Evolutionary conservation across 2,329 filamentous ascomycete species (phyloP), one percentile per base, ranked within the genome.

Genomic region (Cladophialophora yegresii): DNA sequence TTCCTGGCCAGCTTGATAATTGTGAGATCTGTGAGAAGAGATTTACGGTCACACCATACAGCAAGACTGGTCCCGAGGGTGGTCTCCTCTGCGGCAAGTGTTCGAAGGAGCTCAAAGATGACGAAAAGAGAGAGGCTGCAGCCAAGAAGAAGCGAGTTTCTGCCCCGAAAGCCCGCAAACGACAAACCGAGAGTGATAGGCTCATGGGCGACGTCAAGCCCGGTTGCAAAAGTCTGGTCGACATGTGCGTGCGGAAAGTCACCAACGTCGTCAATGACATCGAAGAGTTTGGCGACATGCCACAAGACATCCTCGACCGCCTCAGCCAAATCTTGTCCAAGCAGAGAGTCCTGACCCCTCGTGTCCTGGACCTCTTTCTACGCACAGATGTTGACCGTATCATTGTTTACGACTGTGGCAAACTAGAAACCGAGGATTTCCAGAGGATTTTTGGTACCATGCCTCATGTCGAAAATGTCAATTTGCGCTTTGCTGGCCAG

Each of bases 1-100:
- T 88, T n/a, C 90, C 92, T 1, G 92, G 91, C 2, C 93, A 98
- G 76, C 85, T 93, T 73, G 92, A 90, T 68, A 93, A 96, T 70
- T 98, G 93, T 74, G 92, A 90, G 67, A 79, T 88, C 2, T 98
- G 93, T 75, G 83, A 84, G 50, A 96, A 95, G 67, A 87, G 92
- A 43, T 98, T 98, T 73, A 96, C 92, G 0, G 93, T 98, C 26
- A 97, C 93, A 0, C 85, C 91, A 0, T 97, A 97, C 78, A 92
- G 89, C 67, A 89, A 92, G 69, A 85, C 88, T 30, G 92, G 90
- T 0, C 89, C 91, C 0, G 83, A 89, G n/a, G 93, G 93, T 3
- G 92, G 92, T 16, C 81, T 98, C n/a, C 81, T 97, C 1, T 98
- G 93, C 74, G 83, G 83, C 3, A 87, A 90, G 23, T 98, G 93